Evolutionary conservation across 345 rosid species (phyloP).

Genomic region (Hypericum androsaemum): DNA sequence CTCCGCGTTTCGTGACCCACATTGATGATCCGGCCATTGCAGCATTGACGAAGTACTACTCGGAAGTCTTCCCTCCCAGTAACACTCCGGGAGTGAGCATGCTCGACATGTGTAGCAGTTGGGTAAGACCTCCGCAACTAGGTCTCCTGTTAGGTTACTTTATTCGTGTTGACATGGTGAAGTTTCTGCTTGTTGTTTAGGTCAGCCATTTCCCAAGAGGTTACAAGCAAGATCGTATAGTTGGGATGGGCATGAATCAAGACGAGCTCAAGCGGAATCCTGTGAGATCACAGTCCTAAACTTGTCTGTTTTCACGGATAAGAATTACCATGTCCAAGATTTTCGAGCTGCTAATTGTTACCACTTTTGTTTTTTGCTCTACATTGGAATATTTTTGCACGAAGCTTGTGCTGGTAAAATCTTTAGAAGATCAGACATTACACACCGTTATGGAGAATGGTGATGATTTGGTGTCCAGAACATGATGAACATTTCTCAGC

Average conservation of each 20-base stretch:
- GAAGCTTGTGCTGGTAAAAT: no score
- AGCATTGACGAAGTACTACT: constrained; percentile 49
- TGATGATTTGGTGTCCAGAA: no score
- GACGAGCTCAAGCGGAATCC: constrained; percentile 72
- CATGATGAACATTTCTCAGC: no score
- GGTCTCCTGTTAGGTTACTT: neutral
- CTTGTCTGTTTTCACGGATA: neutral
- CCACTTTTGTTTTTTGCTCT: no score
- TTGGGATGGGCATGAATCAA: constrained; percentile 82
- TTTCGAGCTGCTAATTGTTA: no score
- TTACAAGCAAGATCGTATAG: constrained; percentile 67
- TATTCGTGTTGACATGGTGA: neutral
- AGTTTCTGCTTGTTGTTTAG: constrained; percentile 21
- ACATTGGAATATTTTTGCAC: no score
- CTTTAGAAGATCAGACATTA: no score
- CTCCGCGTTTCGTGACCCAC: constrained; percentile 83
- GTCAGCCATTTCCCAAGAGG: constrained; percentile 90
- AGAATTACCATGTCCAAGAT: no score
- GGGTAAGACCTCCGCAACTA: constrained; percentile 39
- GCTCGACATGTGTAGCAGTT: constrained; percentile 92
- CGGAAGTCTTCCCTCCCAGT: constrained; percentile 69
- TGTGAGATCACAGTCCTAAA: constrained; percentile 24
- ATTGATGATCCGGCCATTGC: constrained; percentile 59
- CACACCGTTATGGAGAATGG: no score
- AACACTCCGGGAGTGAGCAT: constrained; percentile 67